phyloP scores from a whole-genome alignment of 2,329 filamentous ascomycete genomes.

The Cercospora janseana region DNA sequence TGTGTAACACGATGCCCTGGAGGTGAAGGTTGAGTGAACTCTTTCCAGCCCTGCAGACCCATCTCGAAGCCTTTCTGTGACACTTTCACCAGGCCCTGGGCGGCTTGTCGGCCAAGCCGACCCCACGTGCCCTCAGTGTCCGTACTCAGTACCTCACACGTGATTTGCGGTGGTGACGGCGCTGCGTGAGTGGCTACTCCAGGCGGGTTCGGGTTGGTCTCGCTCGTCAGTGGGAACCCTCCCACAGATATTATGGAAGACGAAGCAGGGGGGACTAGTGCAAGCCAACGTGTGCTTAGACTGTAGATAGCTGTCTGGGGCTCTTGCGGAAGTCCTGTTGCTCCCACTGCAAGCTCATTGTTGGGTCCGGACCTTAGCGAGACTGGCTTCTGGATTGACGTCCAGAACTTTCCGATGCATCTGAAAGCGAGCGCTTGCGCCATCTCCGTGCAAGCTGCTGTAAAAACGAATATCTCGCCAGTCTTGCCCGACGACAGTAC shows the following conservation, averaged over 20 bases:
- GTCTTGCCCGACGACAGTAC: constrained; percentile 76
- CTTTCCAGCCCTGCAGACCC: constrained; percentile 73
- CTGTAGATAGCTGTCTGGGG: constrained; percentile 61
- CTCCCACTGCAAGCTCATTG: constrained; percentile 36
- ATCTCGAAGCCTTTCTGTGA: constrained; percentile 59
- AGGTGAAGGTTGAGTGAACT: constrained; percentile 65
- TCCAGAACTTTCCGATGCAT: constrained; percentile 91
- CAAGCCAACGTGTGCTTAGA: constrained; percentile 71
- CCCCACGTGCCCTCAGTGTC: constrained; percentile 55
- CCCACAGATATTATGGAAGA: constrained; percentile 69
- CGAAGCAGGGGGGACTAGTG: constrained; percentile 66
- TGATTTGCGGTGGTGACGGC: constrained; percentile 65
- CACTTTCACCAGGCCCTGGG: constrained; percentile 76
- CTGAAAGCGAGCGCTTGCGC: constrained; percentile 44
- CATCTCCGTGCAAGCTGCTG: constrained; percentile 33
- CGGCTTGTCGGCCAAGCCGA: constrained; percentile 62
- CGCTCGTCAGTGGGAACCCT: constrained; percentile 58
- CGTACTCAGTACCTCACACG: constrained; percentile 69
- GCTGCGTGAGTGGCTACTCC: constrained; percentile 60
- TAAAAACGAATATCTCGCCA: constrained; percentile 80
- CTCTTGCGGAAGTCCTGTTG: constrained; percentile 18
- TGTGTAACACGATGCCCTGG: constrained; percentile 33
- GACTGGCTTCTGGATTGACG: constrained; percentile 56
- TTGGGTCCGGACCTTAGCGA: constrained; percentile 15
- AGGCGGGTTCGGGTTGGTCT: constrained; percentile 54